Evolutionary conservation across 495 filamentous ascomycete genomes (phyloP).

Genomic region (Ramalina intermedia): DNA sequence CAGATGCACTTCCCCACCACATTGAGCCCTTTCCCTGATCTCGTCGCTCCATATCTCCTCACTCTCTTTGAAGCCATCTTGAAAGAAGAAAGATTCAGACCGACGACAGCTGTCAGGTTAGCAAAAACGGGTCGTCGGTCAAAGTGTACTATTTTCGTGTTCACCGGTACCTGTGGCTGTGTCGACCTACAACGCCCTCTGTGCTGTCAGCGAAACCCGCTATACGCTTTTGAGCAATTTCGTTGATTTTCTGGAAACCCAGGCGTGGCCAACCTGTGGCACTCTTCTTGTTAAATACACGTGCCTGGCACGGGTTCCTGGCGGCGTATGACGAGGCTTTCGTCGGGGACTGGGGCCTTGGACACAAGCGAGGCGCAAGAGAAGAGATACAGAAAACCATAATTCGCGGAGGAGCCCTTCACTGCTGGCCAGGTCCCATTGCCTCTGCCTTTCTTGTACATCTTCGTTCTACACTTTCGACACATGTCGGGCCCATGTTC

Average conservation of each 20-base stretch:
- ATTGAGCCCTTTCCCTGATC: constrained; percentile 1
- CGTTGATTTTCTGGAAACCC: background rate
- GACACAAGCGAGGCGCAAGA: background rate
- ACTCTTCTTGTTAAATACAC: constrained; percentile 5
- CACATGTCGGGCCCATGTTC: constrained; percentile 9
- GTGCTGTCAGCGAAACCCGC: constrained; percentile 8
- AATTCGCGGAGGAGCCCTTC: background rate
- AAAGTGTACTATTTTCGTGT: constrained; percentile 9
- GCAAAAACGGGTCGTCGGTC: no score
- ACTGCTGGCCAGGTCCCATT: constrained; percentile 1
- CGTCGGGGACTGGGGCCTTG: constrained; percentile 9
- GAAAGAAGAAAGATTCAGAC: background rate
- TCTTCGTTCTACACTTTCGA: background rate
- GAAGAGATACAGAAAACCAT: background rate
- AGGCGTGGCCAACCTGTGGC: background rate
- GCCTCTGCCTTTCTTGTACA: constrained; percentile 1
- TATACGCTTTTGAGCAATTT: background rate
- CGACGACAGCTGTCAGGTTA: background rate
- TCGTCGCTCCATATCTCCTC: background rate
- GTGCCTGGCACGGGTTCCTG: constrained; percentile 10
- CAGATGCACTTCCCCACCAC: constrained; percentile 9
- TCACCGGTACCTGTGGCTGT: constrained; percentile 12
- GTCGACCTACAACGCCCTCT: constrained; percentile 6
- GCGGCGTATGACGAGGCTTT: background rate
- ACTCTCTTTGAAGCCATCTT: background rate